These are phyloP conservation scores for Prosopis cineraria DNA, from an alignment of 306 rosid species.

Conservation along the genomic window DNA sequence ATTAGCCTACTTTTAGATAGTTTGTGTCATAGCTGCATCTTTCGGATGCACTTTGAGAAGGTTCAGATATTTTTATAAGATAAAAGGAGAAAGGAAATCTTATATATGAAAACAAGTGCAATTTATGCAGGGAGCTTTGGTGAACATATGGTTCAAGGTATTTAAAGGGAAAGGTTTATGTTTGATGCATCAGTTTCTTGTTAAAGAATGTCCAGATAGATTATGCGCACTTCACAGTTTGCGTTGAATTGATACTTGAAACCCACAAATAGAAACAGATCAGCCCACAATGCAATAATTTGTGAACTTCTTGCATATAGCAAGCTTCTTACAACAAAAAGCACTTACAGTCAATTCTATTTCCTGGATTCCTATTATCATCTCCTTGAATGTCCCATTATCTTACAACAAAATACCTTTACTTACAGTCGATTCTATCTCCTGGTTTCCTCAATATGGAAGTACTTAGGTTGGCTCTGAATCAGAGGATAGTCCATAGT, in stretches of 20 bases:
- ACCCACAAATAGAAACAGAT: neutral
- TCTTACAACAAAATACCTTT: neutral
- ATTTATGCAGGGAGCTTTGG: neutral
- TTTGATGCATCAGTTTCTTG: neutral
- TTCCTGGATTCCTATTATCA: neutral
- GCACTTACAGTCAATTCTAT: constrained; percentile 17
- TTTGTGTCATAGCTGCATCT: neutral
- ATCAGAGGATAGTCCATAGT: constrained; percentile 16
- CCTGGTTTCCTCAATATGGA: neutral
- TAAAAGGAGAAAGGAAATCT: neutral
- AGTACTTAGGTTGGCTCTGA: neutral
- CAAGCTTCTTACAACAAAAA: neutral
- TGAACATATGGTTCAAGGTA: neutral
- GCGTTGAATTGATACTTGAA: neutral
- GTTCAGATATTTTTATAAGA: neutral
- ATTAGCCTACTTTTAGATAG: neutral
- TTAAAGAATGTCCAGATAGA: neutral
- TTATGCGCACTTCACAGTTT: neutral
- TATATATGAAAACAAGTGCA: neutral
- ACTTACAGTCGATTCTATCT: constrained; percentile 13
- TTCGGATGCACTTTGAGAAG: neutral
- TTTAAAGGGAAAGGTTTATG: neutral
- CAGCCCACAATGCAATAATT: neutral
- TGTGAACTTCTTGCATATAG: neutral
- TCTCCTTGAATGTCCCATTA: no score